A percentile compares a stretch with the other conserved stretches of the same genome.
Conservation (phyloP, 225 moss, liverwort and hornwort genomes). For the Thuidium tamariscinum region DNA sequence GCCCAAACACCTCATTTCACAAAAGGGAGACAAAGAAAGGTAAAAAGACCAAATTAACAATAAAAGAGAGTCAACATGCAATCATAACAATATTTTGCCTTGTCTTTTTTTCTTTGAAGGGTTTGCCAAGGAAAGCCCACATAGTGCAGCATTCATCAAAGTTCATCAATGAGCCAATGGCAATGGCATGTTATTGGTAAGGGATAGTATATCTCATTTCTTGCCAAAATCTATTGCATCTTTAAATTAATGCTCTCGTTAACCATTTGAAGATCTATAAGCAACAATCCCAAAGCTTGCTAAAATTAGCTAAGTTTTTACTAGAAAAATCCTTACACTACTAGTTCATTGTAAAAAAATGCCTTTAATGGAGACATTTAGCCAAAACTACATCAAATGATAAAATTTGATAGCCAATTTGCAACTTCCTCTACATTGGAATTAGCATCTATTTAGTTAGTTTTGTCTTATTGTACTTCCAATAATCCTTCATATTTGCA, state of each 20-base stretch:
- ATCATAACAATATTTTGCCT: background rate
- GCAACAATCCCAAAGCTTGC: no score
- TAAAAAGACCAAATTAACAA: rapidly evolving
- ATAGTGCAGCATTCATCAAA: rapidly evolving
- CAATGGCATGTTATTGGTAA: rapidly evolving
- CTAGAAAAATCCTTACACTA: no score
- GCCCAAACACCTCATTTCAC: rapidly evolving
- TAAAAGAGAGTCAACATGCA: background rate
- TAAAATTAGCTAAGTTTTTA: no score
- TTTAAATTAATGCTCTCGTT: rapidly evolving
- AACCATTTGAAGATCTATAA: background rate
- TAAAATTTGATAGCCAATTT: no score
- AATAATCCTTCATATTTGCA: no score
- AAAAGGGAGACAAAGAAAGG: rapidly evolving
- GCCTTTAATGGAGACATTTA: no score
- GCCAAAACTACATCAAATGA: no score
- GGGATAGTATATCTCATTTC: rapidly evolving
- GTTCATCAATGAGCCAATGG: rapidly evolving
- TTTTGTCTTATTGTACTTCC: no score
- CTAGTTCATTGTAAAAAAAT: no score
- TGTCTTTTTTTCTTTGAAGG: background rate
- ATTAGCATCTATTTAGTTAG: no score
- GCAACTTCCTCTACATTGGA: no score
- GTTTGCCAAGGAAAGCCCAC: rapidly evolving
- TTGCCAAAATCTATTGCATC: rapidly evolving